A percentile compares a stretch with the other conserved stretches of the same genome.
These are phyloP conservation scores for Musa acuminata DNA, from an alignment of 176 grass and related monocot genomes.

Conservation along the genomic window DNA sequence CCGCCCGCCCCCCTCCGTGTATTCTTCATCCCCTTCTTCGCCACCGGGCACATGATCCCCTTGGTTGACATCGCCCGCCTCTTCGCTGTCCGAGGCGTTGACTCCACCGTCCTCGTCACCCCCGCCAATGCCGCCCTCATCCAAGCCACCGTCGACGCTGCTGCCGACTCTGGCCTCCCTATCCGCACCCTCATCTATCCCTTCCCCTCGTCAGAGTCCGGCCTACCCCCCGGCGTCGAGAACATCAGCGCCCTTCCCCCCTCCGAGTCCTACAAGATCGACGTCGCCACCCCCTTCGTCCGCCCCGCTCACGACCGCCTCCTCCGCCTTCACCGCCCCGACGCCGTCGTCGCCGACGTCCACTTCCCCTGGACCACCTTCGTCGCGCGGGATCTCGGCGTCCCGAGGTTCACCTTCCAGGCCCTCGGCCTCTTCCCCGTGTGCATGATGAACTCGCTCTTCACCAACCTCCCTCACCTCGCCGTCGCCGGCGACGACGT, in stretches of 20 bases:
- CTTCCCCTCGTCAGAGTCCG: constrained; percentile 45
- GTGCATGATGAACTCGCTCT: constrained; percentile 15
- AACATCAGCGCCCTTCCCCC: constrained; percentile 28
- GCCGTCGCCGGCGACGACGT: background rate
- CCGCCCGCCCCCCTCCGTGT: background rate
- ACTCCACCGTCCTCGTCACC: constrained; percentile 24
- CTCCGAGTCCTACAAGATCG: constrained; percentile 34
- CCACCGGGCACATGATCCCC: background rate
- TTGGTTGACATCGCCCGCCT: constrained; percentile 1
- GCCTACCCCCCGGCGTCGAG: constrained; percentile 38
- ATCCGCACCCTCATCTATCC: constrained; percentile 33
- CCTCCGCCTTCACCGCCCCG: constrained; percentile 45
- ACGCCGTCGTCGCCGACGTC: constrained; percentile 52
- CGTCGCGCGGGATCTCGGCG: constrained; percentile 41
- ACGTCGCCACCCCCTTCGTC: constrained; percentile 39
- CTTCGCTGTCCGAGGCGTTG: background rate
- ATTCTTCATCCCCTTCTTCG: background rate
- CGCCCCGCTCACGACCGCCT: constrained; percentile 34
- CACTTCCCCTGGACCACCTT: constrained; percentile 42
- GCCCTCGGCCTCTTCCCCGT: constrained; percentile 54
- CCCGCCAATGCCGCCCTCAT: constrained; percentile 19
- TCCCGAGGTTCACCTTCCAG: constrained; percentile 58
- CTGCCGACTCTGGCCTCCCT: constrained; percentile 15
- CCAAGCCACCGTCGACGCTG: constrained; percentile 13
- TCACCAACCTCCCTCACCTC: background rate